A percentile compares a stretch with the other conserved stretches of the same genome.
Conservation (phyloP, 2,329 filamentous ascomycete species). For the Venturiaceae sp. region DNA sequence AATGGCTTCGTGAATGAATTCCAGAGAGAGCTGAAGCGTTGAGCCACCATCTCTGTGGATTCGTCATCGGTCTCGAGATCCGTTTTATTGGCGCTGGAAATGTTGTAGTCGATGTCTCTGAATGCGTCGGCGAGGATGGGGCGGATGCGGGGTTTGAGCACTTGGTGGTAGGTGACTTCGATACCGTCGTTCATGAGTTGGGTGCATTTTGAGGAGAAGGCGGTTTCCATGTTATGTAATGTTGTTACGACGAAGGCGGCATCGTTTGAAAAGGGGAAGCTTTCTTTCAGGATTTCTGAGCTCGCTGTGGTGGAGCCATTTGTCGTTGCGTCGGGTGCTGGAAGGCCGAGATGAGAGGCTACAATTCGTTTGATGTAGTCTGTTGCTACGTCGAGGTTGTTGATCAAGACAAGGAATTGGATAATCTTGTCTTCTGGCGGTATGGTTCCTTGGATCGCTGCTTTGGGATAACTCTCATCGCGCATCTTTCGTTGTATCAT, state of each 20-base stretch:
- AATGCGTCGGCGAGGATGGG: conserved; percentile 83
- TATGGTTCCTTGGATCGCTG: conserved; percentile 65
- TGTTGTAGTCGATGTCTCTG: conserved; percentile 79
- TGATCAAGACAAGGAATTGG: conserved; percentile 84
- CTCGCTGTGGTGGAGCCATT: conserved; percentile 26
- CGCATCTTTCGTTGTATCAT: conserved; percentile 98
- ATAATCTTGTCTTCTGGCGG: conserved; percentile 85
- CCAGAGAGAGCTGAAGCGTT: conserved; percentile 79
- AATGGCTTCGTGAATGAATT: conserved; percentile 76
- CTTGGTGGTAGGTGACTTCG: conserved; percentile 70
- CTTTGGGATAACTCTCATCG: conserved; percentile 84
- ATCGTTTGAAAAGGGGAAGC: conserved; percentile 76
- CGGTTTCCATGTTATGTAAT: conserved; percentile 58
- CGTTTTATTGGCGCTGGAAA: conserved; percentile 50
- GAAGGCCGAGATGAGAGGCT: conserved; percentile 46
- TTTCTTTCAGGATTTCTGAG: conserved; percentile 30
- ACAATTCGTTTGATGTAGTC: conserved; percentile 89
- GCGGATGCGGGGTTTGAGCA: conserved; percentile 75
- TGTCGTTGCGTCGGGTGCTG: conserved; percentile 15
- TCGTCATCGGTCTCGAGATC: conserved; percentile 45
- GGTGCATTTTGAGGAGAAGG: conserved; percentile 66
- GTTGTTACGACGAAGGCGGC: conserved; percentile 57
- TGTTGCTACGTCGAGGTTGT: conserved; percentile 86
- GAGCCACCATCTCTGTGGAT: conserved; percentile 55
- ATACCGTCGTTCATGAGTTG: conserved; percentile 80